phyloP scores from a whole-genome alignment of 177 flowering plant species.

The Vitis hybrid region DNA sequence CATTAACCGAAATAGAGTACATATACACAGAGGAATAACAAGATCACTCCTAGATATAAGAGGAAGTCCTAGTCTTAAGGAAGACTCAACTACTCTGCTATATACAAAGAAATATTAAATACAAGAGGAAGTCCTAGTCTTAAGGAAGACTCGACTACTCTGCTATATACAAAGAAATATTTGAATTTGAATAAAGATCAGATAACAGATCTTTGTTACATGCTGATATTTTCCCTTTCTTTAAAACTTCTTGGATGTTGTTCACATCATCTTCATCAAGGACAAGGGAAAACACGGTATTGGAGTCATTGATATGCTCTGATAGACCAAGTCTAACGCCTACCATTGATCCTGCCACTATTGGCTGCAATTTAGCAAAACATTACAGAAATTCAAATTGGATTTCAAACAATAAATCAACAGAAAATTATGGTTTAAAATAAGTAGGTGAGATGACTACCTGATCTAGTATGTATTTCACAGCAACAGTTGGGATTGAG shows the following conservation, averaged over 20 bases:
- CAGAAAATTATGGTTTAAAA: not conserved
- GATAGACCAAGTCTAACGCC: conserved; percentile 90
- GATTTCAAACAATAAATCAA: not conserved
- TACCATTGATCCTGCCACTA: conserved; percentile 93
- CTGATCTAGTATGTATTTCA: conserved; percentile 85
- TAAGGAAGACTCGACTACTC: no score
- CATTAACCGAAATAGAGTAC: no score
- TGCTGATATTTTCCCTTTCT: conserved; percentile 38
- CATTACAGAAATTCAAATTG: conserved; percentile 4
- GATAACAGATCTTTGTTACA: no score
- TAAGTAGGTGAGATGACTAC: conserved; percentile 25
- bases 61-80: no score
- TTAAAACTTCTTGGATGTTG: conserved; percentile 61
- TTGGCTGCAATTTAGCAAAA: conserved; percentile 48
- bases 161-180: no score
- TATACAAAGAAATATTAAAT: no score
- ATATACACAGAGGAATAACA: no score
- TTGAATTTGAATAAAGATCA: no score
- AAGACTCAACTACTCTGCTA: no score
- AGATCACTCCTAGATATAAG: no score
- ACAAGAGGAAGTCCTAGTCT: no score
- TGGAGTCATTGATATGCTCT: conserved; percentile 72
- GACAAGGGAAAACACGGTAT: conserved; percentile 67
- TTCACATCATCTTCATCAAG: conserved; percentile 79
- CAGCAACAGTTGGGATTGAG: conserved; percentile 85